Evolutionary conservation across 768 basidiomycete species (phyloP).

Genomic region (Rhizopogon salebrosus): DNA sequence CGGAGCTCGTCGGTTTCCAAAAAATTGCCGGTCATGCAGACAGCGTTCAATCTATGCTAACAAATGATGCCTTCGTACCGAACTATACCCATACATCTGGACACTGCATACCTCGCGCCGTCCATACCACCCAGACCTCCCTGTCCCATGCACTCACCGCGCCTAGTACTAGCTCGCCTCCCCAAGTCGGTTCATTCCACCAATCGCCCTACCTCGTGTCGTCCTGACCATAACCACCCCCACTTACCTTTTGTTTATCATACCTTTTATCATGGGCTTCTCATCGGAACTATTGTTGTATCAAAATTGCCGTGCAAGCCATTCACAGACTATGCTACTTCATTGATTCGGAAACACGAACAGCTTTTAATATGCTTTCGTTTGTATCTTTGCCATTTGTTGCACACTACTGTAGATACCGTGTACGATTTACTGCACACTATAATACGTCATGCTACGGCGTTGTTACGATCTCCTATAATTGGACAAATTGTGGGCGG

Average conservation of each 20-base stretch:
- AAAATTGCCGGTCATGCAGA: conserved; percentile 30
- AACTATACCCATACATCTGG: conserved; percentile 26
- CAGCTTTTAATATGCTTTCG: conserved; percentile 17
- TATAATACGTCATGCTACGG: conserved; percentile 20
- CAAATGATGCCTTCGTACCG: conserved; percentile 24
- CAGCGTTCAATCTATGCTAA: conserved; percentile 21
- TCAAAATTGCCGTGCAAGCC: neutral
- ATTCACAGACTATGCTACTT: conserved; percentile 1
- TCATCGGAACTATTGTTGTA: neutral
- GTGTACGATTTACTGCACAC: conserved; percentile 22
- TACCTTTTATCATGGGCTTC: conserved; percentile 3
- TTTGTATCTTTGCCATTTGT: conserved; percentile 16
- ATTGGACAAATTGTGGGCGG: conserved; percentile 53
- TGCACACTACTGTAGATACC: conserved; percentile 29
- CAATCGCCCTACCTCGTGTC: conserved; percentile 27
- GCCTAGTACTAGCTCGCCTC: conserved; percentile 22
- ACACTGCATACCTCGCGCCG: conserved; percentile 32
- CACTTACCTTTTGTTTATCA: conserved; percentile 13
- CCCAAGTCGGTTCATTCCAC: conserved; percentile 20
- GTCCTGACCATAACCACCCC: conserved; percentile 25
- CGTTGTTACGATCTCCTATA: conserved; percentile 33
- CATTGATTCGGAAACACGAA: conserved; percentile 1
- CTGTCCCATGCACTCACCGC: conserved; percentile 40
- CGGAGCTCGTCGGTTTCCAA: conserved; percentile 52
- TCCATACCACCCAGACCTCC: conserved; percentile 30